Evolutionary conservation across 441 rosid species (phyloP).

Genomic region (Viola pubescens): DNA sequence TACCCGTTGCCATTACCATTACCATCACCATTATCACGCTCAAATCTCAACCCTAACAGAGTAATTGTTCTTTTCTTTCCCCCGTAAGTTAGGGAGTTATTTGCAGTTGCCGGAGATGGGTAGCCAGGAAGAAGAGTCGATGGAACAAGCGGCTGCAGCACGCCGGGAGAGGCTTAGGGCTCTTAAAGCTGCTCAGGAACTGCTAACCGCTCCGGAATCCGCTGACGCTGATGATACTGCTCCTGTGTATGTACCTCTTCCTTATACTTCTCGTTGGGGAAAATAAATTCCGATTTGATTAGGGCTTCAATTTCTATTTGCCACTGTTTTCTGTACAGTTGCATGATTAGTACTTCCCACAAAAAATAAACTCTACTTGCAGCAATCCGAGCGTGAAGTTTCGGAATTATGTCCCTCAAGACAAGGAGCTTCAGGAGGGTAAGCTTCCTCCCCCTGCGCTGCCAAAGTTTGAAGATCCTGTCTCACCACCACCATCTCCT

Average conservation of each 20-base stretch:
- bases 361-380: not conserved
- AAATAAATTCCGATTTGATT: not conserved
- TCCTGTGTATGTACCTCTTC: not conserved
- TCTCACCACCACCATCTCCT: constrained; percentile 44
- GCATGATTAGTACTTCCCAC: not conserved
- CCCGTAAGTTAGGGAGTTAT: no score
- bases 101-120: no score
- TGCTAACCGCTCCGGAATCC: constrained; percentile 34
- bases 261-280: not conserved
- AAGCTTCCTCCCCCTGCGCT: constrained; percentile 81
- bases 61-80: no score
- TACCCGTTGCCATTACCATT: no score
- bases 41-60: no score
- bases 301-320: not conserved
- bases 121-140: constrained; percentile 43
- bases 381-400: constrained; percentile 53
- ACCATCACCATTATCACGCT: no score
- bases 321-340: not conserved
- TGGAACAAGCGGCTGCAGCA: constrained; percentile 61
- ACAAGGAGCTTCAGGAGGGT: constrained; percentile 78
- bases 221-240: constrained; percentile 24
- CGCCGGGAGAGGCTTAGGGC: constrained; percentile 79
- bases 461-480: constrained; percentile 90
- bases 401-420: constrained; percentile 92
- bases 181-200: constrained; percentile 70